Base-by-base conservation (phyloP, 257 asterid genomes). In the Rehmannia glutinosa region DNA sequence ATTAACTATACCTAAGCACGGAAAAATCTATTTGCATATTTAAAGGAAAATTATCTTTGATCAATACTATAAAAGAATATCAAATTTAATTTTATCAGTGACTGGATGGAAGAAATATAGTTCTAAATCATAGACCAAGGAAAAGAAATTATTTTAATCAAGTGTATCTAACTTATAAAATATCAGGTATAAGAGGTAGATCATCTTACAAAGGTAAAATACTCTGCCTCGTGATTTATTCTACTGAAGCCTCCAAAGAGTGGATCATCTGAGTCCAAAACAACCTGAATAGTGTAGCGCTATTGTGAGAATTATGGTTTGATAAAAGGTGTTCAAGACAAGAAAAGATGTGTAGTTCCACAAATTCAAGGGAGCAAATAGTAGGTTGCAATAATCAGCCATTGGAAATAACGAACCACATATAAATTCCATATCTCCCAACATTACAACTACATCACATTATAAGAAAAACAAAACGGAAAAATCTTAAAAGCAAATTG, bases 181-280 rank as follows among this genome's bases (percentile, higher is more conserved):
- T 54, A 66, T 16, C 3, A 15, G 17, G 30, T 10, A 16, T 30
- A 36, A 47, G 21, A n/a, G 42, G 39, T 13, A 17, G 47, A 68
- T 30, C 23, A 66, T 47, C 96, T 88, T 85, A 94, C 97, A 42
- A 68, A 66, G 68, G 97, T 82, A 78, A 94, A 94, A 80, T 78
- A 91, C 75, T 91, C 95, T 4, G 93, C 89, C 1, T 62, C 73
- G 23, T 77, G 89, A 70, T 68, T 80, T n/a, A 91, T 82, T 84
- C 99, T 82, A 51, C 86, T 55, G 70, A 81, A 91, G 72, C 99
- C 97, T 67, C 97, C 99, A 75, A 88, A 94, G 17, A 50, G 57
- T 42, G 77, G 54, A 54, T 79, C 90, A 65, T 94, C 97, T 0
- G 99, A 91, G 81, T 94, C 93, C 89, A 94, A 67, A 58, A 58